Base-by-base conservation (phyloP, 192 early-diverging fungal genomes). In the Coemansia reversa region DNA sequence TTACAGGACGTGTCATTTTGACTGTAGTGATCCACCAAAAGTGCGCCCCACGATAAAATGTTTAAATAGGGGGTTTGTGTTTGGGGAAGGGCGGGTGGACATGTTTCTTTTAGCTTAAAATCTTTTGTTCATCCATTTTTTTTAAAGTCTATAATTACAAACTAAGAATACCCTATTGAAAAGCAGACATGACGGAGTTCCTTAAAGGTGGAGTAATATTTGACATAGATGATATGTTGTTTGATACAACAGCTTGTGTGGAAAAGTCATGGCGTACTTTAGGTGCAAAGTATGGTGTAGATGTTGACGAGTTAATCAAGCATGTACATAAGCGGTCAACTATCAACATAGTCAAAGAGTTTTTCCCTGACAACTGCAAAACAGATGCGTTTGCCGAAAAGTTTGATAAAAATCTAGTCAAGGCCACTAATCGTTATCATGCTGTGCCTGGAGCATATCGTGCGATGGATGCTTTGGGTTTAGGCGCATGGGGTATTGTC, bases 201-300 rank as follows among this genome's bases (percentile, higher is more conserved):
- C n/a, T 79, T 47, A 56, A 42, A 45, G 60, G 63, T 33, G 76
- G 53, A 8, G 64, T 79, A 47, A 51, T 79, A 28, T 79, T 79
- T 42, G 76, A 79, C 54, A 70, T 79, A 69, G 76, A 79, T 33
- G 76, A 72, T 39, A 79, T 72, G 35, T 64, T 79, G 25, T 68
- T 79, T 24, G 65, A 78, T 52, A 78, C 75, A 11, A 55, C 62
- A 0, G 66, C 25, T 11, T 78, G 70, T 18, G 75, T 78, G 12
- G 75, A 78, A 39, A 54, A 60, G n/a, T 55, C 45, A 23, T 78
- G 75, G 75, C 66, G 70, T 14, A 3, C 12, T 4, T 39, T 69
- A 53, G 70, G 66, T 0, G 29, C 9, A 22, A n/a, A 69, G 20
- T 59, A 78, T 55, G 54, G 39, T 39, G 35, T 78, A 0, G 70